A percentile compares a stretch with the other conserved stretches of the same genome.
phyloP scores from a whole-genome alignment of 352 stramenopile species.

The Saprolegnia parasitica region DNA sequence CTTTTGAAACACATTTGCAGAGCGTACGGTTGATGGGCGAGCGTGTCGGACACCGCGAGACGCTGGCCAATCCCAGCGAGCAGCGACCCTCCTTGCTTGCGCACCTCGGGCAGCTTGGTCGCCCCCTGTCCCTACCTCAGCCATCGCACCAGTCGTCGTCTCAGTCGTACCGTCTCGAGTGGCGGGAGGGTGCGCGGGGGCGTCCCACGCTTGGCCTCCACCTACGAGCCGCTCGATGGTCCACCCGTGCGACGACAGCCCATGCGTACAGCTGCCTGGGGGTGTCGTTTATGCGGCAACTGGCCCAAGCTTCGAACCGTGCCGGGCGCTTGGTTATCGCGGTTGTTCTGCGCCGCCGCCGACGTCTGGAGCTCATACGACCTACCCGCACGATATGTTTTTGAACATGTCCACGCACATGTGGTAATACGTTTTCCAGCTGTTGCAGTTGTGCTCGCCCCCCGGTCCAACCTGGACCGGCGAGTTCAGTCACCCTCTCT shows the following conservation, averaged over 20 bases:
- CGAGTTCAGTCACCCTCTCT: background rate
- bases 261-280: conserved; percentile 47
- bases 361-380: conserved; percentile 57
- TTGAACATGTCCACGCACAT: too few relatives aligned
- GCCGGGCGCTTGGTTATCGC: conserved; percentile 45
- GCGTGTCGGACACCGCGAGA: conserved; percentile 52
- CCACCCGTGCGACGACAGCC: background rate
- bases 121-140: conserved; percentile 36
- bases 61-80: conserved; percentile 70
- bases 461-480: conserved; percentile 46
- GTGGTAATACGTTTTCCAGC: conserved; percentile 78
- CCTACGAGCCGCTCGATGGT: conserved; percentile 33
- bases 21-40: conserved; percentile 37
- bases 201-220: conserved; percentile 16
- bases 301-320: conserved; percentile 38
- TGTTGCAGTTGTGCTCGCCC: conserved; percentile 35
- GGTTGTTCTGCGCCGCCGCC: conserved; percentile 44
- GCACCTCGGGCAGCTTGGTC: conserved; percentile 31
- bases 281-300: conserved; percentile 57
- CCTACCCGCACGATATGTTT: conserved; percentile 33
- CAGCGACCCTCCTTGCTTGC: conserved; percentile 56
- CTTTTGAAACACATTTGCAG: conserved; percentile 7
- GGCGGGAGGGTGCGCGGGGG: conserved; percentile 22
- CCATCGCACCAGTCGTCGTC: conserved; percentile 32
- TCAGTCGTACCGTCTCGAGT: conserved; percentile 19